Conservation (phyloP, 441 rosid genomes). For the Adansonia madagascariensis region DNA sequence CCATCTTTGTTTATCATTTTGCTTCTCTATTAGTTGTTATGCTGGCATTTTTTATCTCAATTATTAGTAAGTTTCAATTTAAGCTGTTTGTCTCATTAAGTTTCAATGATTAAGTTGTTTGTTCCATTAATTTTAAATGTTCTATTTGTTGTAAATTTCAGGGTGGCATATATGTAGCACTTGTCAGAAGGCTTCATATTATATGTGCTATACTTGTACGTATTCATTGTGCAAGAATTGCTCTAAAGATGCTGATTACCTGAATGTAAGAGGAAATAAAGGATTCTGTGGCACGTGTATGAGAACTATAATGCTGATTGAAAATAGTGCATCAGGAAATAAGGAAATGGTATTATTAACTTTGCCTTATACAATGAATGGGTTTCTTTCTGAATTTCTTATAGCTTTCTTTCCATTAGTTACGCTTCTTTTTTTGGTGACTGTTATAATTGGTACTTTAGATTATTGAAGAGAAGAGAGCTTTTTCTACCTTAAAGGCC, state of each 20-base stretch:
- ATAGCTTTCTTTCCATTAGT: slow-evolving; percentile 2
- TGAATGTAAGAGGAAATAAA: slow-evolving; percentile 71
- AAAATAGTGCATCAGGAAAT: slow-evolving; percentile 55
- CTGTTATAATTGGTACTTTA: background rate
- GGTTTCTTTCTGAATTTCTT: background rate
- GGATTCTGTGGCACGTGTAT: slow-evolving; percentile 93
- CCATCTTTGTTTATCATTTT: background rate
- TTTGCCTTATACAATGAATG: slow-evolving; percentile 21
- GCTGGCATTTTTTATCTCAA: background rate
- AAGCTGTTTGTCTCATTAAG: slow-evolving; percentile 2
- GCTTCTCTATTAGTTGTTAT: background rate
- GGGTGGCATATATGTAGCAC: slow-evolving; percentile 98
- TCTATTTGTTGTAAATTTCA: slow-evolving; percentile 43
- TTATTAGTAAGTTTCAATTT: background rate
- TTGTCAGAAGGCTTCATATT: slow-evolving; percentile 84
- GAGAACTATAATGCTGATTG: slow-evolving; percentile 91
- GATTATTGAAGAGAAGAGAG: background rate
- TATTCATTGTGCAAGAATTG: slow-evolving; percentile 96
- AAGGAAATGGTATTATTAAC: slow-evolving; percentile 60
- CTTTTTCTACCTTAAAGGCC: slow-evolving; percentile 11
- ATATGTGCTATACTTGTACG: slow-evolving; percentile 98
- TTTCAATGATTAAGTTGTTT: slow-evolving; percentile 16
- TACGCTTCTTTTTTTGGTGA: slow-evolving; percentile 11
- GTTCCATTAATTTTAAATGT: slow-evolving; percentile 24
- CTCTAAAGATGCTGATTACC: slow-evolving; percentile 83